Percentiles rank a stretch among this genome's conserved stretches.
phyloP scores from a whole-genome alignment of 1,284 basidiomycete genomes.

The Apiotrichum gracile region DNA sequence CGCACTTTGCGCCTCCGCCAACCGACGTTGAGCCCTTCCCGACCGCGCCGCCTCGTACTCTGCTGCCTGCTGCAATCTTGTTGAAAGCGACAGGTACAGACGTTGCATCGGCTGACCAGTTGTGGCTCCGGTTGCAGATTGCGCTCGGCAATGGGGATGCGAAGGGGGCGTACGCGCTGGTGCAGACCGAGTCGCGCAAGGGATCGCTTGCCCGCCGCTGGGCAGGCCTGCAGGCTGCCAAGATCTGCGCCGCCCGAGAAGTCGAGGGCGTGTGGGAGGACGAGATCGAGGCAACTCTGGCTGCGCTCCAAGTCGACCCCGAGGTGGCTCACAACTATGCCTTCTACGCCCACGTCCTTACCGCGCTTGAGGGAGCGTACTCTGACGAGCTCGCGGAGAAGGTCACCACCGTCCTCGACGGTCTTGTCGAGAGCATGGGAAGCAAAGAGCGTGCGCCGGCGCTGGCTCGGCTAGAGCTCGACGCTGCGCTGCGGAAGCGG shows the following conservation, averaged over 20 bases:
- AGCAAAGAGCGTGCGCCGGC: slow-evolving; percentile 30
- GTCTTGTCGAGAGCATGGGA: slow-evolving; percentile 20
- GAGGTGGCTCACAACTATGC: slow-evolving; percentile 38
- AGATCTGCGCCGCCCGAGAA: slow-evolving; percentile 14
- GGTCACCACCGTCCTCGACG: slow-evolving; percentile 8
- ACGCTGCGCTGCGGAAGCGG: slow-evolving; percentile 5
- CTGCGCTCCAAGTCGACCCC: slow-evolving; percentile 15
- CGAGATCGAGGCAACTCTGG: slow-evolving; percentile 23
- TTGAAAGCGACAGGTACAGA: slow-evolving; percentile 19
- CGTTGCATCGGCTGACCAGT: slow-evolving; percentile 23
- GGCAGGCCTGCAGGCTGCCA: slow-evolving; percentile 27
- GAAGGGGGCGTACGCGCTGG: slow-evolving; percentile 16
- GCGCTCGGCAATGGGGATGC: slow-evolving; percentile 23
- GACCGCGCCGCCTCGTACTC: slow-evolving; percentile 10
- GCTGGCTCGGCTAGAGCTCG: slow-evolving; percentile 29
- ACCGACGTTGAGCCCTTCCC: slow-evolving; percentile 15
- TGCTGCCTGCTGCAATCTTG: slow-evolving; percentile 25
- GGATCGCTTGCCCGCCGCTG: slow-evolving; percentile 29
- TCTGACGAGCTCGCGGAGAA: background rate
- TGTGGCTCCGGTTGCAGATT: slow-evolving; percentile 39
- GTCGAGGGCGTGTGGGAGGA: slow-evolving; percentile 17
- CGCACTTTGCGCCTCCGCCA: background rate
- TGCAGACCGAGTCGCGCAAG: slow-evolving; percentile 17
- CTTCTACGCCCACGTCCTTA: slow-evolving; percentile 30
- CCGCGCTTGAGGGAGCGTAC: slow-evolving; percentile 1